Evolutionary conservation across 495 filamentous ascomycete genomes (phyloP).

Genomic region (Neurospora cerealis): DNA sequence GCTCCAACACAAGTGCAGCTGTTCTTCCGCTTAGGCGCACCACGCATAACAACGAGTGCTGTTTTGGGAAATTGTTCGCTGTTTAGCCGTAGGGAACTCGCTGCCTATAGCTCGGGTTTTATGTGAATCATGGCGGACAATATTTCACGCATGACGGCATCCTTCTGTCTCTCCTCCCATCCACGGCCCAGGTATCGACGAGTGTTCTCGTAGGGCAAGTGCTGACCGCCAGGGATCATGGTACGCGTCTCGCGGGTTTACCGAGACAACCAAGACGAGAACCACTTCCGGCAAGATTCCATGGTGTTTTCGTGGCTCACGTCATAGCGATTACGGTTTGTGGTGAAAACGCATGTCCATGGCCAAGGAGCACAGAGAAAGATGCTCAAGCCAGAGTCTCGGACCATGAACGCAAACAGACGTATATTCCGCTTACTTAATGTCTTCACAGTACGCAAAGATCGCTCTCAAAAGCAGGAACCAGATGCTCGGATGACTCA

Average conservation of each 20-base stretch:
- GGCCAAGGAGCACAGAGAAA: neutral
- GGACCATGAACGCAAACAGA: neutral
- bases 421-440: neutral
- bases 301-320: neutral
- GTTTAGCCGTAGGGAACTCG: conserved; percentile 26
- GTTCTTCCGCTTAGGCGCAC: conserved; percentile 3
- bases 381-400: neutral
- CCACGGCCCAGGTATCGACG: neutral
- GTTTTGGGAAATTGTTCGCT: conserved; percentile 36
- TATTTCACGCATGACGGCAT: conserved; percentile 25
- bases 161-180: conserved; percentile 4
- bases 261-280: neutral
- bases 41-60: conserved; percentile 31
- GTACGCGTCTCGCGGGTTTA: neutral
- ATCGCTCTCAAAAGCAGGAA: neutral
- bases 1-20: conserved; percentile 2
- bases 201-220: neutral
- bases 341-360: neutral
- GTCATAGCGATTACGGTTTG: neutral
- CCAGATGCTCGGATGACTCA: neutral
- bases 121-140: conserved; percentile 31
- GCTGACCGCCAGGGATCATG: neutral
- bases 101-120: conserved; percentile 31
- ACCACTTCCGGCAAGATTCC: neutral
- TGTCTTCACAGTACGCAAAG: neutral